Evolutionary conservation across 1,284 basidiomycete genomes (phyloP).

Genomic region (Exsudoporus floridanus): DNA sequence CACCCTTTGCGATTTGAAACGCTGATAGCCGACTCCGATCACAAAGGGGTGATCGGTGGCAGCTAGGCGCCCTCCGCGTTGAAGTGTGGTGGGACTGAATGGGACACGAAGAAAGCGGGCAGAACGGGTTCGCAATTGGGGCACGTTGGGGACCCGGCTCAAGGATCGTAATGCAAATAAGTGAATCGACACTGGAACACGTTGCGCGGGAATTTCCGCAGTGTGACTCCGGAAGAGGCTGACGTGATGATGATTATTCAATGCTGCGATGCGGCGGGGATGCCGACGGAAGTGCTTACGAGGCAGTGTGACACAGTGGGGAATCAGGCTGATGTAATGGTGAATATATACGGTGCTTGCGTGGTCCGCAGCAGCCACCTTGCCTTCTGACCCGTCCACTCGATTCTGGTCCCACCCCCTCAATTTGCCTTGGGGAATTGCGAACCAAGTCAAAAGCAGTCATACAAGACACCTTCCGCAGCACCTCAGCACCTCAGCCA

Average conservation of each 20-base stretch:
- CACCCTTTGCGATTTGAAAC: constrained; percentile 4
- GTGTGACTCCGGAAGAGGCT: constrained; percentile 10
- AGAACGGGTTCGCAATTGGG: neutral
- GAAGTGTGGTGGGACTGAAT: constrained; percentile 7
- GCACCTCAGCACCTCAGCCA: constrained; percentile 11
- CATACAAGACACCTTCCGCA: constrained; percentile 27
- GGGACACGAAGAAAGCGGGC: constrained; percentile 3
- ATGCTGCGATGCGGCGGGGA: constrained; percentile 12
- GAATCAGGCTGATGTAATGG: constrained; percentile 36
- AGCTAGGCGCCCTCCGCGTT: constrained; percentile 23
- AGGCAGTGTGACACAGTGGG: constrained; percentile 30
- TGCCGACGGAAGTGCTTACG: constrained; percentile 15
- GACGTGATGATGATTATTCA: constrained; percentile 27
- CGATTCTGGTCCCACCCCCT: constrained; percentile 3
- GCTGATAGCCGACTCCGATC: constrained; percentile 25
- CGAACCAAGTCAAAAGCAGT: constrained; percentile 21
- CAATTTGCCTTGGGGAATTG: constrained; percentile 6
- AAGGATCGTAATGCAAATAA: constrained; percentile 5
- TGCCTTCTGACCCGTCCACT: constrained; percentile 7
- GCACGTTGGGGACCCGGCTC: neutral
- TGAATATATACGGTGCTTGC: constrained; percentile 38
- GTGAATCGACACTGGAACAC: neutral
- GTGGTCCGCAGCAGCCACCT: constrained; percentile 35
- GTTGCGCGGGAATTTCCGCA: constrained; percentile 21
- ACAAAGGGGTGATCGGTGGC: constrained; percentile 32